Conservation (phyloP, 2,329 filamentous ascomycete genomes). For the Ophiostoma novo-ulmi region DNA sequence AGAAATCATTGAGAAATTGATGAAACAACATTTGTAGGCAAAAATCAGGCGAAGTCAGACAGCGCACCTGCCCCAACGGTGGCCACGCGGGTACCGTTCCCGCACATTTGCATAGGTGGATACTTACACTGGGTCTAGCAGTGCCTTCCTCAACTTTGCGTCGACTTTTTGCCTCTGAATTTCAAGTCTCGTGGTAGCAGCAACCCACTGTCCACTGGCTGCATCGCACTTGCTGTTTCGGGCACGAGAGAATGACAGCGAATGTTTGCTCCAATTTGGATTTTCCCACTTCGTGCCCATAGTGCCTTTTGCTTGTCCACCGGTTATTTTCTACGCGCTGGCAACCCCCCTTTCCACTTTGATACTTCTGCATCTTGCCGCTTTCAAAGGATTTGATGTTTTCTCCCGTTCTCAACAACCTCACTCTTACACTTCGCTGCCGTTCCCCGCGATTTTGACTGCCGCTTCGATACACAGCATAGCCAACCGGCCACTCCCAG, state of each 20-base stretch:
- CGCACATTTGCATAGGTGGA: neutral
- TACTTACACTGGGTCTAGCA: slow-evolving; percentile 13
- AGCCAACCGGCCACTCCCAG: neutral
- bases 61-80: neutral
- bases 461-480: neutral
- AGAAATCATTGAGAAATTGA: neutral
- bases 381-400: neutral
- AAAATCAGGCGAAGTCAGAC: neutral
- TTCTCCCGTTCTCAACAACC: neutral
- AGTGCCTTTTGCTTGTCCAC: neutral
- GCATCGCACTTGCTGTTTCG: slow-evolving; percentile 10
- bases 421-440: neutral
- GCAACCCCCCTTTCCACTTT: neutral
- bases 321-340: neutral
- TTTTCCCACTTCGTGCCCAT: neutral
- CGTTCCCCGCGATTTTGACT: neutral
- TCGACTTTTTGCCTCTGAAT: slow-evolving; percentile 3
- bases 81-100: neutral
- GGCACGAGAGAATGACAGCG: neutral
- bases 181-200: slow-evolving; percentile 10
- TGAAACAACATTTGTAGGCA: no score
- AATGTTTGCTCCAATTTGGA: neutral
- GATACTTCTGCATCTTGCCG: neutral
- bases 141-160: slow-evolving; percentile 6
- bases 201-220: neutral